A percentile compares a stretch with the other conserved stretches of the same genome.
These are phyloP conservation scores for Eucalyptus polybractea DNA, from an alignment of 345 rosid genomes.

Conservation along the genomic window DNA sequence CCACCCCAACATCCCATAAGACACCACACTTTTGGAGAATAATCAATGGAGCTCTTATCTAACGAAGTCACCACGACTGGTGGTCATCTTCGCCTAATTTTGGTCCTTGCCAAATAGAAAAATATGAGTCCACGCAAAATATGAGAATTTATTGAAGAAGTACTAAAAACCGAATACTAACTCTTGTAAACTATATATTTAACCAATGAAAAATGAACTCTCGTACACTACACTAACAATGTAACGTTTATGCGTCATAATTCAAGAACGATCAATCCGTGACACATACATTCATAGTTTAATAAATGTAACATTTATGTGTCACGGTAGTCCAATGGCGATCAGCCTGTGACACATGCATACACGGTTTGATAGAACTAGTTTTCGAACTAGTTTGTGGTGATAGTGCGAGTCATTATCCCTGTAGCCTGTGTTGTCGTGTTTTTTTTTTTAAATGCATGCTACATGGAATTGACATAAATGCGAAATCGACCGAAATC, in stretches of 20 bases:
- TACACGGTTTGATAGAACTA: background rate
- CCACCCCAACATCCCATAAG: too few species aligned
- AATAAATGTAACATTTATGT: too few species aligned
- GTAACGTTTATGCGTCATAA: background rate
- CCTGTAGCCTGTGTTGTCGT: background rate
- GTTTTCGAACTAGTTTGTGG: background rate
- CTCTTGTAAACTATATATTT: background rate
- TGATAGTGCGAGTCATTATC: too few species aligned
- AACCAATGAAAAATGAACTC: too few species aligned
- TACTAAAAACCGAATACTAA: background rate
- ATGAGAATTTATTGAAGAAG: background rate
- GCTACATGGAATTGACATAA: background rate
- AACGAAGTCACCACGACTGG: too few species aligned
- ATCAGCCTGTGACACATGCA: too few species aligned
- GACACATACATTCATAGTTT: too few species aligned
- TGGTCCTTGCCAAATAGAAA: background rate
- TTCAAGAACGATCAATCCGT: too few species aligned
- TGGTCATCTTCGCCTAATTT: background rate
- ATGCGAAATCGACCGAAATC: background rate
- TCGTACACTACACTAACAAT: background rate
- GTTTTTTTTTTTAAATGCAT: background rate
- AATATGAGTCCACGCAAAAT: background rate
- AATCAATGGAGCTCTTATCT: too few species aligned
- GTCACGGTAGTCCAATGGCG: too few species aligned
- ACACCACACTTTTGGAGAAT: too few species aligned